Base-by-base conservation (phyloP, 1,284 basidiomycete species). In the Rhodotorula sp. region DNA sequence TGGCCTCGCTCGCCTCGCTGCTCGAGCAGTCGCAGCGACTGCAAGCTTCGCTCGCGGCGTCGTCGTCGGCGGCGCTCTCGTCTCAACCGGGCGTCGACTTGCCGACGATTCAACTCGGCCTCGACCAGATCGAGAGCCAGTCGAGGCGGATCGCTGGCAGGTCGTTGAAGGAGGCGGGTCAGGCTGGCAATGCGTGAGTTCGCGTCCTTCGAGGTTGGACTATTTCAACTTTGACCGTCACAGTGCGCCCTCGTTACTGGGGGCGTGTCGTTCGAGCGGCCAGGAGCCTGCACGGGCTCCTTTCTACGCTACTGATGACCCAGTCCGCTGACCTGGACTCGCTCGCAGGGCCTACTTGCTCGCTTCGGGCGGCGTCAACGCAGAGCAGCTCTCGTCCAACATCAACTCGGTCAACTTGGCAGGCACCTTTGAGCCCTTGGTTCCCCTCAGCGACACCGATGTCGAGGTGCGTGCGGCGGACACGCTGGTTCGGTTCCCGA, bases 101-200 rank as follows among this genome's bases (percentile, higher is more conserved):
- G 2, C 93, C 93, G 14, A 87, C 89, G 5, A 89, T 97, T 49
- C 88, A 92, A 74, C 88, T 96, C 62, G 91, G 91, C 5, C 85
- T 97, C 54, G 92, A 95, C 82, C 92, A 97, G 83, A 91, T 97
- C 75, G 92, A 97, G 80, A 89, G 89, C 0, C 92, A 95, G 82
- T 91, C 90, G 1, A 85, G 91, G 31, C 85, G 90, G 59, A 87
- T 93, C 29, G 90, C 92, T 4, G 65, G 69, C 21, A 58, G 72
- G 61, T 72, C 75, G 34, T 56, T 73, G 34, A 72, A 69, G 60
- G 67, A 61, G 21, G 62, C 62, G 3, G 43, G 54, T 8, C 52
- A 57, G 60, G 51, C 63, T 15, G 68, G 67, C 48, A 71, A 69
- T 39, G 68, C 74, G 74, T 75, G 29, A 58, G 73, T 69, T 31